A percentile compares a stretch with the other conserved stretches of the same genome.
Evolutionary conservation across 1,284 basidiomycete species (phyloP).

Genomic region (Rhodotorula sp.): DNA sequence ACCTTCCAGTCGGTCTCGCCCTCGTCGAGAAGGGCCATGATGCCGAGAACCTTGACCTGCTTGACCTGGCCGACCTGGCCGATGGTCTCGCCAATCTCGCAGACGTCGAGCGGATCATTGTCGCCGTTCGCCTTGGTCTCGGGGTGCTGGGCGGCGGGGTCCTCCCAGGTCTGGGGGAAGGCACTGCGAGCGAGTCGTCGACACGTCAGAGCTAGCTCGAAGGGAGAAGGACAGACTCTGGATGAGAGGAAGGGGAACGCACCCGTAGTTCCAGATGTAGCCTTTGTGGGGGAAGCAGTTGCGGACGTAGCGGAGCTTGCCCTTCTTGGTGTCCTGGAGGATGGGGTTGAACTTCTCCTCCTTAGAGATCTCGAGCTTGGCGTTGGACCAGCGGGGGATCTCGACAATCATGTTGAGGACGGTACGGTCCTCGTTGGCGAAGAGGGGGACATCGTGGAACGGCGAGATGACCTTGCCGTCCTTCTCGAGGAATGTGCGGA

Average conservation of each 20-base stretch:
- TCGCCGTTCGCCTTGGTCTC: conserved; percentile 99
- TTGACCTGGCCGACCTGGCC: conserved; percentile 98
- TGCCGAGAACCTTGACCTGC: conserved; percentile 99
- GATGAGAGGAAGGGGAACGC: background rate
- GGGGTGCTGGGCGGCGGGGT: conserved; percentile 79
- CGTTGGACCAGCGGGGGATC: conserved; percentile 98
- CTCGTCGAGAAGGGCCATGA: conserved; percentile 98
- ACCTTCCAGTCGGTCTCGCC: conserved; percentile 99
- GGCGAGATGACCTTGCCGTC: conserved; percentile 80
- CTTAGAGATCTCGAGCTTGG: conserved; percentile 79
- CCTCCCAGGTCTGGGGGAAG: conserved; percentile 99
- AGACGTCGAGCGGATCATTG: conserved; percentile 99
- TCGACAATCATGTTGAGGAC: conserved; percentile 77
- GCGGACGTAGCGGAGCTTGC: conserved; percentile 93
- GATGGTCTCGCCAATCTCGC: conserved; percentile 99
- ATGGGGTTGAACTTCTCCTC: conserved; percentile 98
- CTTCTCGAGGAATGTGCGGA: conserved; percentile 91
- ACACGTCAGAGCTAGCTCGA: background rate
- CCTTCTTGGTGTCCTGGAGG: conserved; percentile 97
- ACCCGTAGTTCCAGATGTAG: conserved; percentile 88
- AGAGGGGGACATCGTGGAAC: conserved; percentile 95
- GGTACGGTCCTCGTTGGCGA: conserved; percentile 71
- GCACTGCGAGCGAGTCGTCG: conserved; percentile 52
- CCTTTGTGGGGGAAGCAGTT: conserved; percentile 99
- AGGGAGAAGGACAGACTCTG: background rate